These are phyloP conservation scores for Colletotrichum lini DNA, from an alignment of 2,329 filamentous ascomycete genomes.

Conservation along the genomic window DNA sequence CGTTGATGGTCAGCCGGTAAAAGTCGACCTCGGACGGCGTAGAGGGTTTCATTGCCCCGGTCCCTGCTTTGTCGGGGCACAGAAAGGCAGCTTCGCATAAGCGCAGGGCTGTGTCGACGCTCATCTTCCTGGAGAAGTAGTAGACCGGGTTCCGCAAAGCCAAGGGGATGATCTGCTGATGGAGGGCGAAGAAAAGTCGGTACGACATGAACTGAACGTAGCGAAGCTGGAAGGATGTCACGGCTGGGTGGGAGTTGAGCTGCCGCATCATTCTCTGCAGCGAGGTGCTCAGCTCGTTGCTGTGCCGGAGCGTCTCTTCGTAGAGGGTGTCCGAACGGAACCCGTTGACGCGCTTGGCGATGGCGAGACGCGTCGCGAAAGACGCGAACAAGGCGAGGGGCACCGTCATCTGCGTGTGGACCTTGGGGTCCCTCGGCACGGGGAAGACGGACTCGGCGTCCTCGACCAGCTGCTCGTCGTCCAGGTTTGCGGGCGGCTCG, in stretches of 20 bases:
- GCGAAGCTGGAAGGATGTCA: slow-evolving; percentile 58
- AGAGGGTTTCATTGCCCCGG: slow-evolving; percentile 18
- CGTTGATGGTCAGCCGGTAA: slow-evolving; percentile 56
- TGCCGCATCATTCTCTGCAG: slow-evolving; percentile 55
- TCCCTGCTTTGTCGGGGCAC: slow-evolving; percentile 39
- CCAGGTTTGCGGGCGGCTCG: slow-evolving; percentile 62
- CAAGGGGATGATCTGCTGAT: slow-evolving; percentile 63
- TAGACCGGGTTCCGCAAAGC: slow-evolving; percentile 63
- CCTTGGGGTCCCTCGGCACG: slow-evolving; percentile 44
- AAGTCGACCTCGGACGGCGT: slow-evolving; percentile 48
- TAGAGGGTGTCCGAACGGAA: slow-evolving; percentile 60
- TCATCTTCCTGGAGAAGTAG: slow-evolving; percentile 68
- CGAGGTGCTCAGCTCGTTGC: slow-evolving; percentile 59
- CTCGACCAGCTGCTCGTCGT: slow-evolving; percentile 66
- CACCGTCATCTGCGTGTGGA: slow-evolving; percentile 65
- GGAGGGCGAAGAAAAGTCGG: slow-evolving; percentile 66
- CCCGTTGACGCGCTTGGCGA: slow-evolving; percentile 63
- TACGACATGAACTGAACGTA: slow-evolving; percentile 60
- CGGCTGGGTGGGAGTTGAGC: slow-evolving; percentile 44
- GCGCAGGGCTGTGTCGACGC: slow-evolving; percentile 56
- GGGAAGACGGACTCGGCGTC: slow-evolving; percentile 45
- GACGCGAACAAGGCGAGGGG: slow-evolving; percentile 62
- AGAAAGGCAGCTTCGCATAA: slow-evolving; percentile 45
- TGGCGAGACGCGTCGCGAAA: slow-evolving; percentile 58
- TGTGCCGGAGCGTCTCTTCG: slow-evolving; percentile 62